Evolutionary conservation across 768 basidiomycete species (phyloP), one percentile per base, ranked within the genome.

Genomic region (Leccinum rimulosum): DNA sequence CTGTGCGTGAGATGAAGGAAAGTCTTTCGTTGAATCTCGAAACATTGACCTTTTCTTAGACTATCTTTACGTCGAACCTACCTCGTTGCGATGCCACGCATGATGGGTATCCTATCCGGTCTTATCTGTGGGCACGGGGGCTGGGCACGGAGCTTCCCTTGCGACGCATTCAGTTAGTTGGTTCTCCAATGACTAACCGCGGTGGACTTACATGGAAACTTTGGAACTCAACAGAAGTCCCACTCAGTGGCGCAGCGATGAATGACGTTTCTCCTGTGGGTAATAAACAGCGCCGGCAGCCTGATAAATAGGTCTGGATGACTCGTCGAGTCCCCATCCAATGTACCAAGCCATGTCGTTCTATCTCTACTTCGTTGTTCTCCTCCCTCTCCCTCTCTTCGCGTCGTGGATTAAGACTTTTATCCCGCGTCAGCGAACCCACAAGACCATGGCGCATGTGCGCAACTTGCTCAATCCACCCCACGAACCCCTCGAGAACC

Each of bases 401-500:
- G 19, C 17, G 1, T 14, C 58, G 7, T 57, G 60, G 55, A 55
- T 30, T 7, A 8, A 54, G 49, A 9, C 38, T 2, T 15, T 58
- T 0, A 6, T 48, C 9, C 63, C 61, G 6, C 63, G 50, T 0
- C 36, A 38, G 4, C 64, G 63, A 45, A 63, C 54, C 0, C 50
- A 73, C 43, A 62, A 36, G 22, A 49, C 17, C 25, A 56, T 60
- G 0, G 12, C 19, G 0, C 40, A 66, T 0, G 59, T 72, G 2
- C 61, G 56, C 0, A 6, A 0, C 0, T 55, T 75, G 0, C 30
- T 74, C 0, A 66, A 56, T 6, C 71, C 72, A 1, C 54, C 61
- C 0, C 4, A 53, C 4, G 12, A 38, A 7, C 12, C 71, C 0
- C 43, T 74, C 0, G 22, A 8, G 0, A 43, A n/a, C 2, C 52